Percentiles rank a stretch among this genome's conserved stretches.
Evolutionary conservation across 2,329 filamentous ascomycete genomes (phyloP).

Genomic region (Trichoderma brevicompactum): DNA sequence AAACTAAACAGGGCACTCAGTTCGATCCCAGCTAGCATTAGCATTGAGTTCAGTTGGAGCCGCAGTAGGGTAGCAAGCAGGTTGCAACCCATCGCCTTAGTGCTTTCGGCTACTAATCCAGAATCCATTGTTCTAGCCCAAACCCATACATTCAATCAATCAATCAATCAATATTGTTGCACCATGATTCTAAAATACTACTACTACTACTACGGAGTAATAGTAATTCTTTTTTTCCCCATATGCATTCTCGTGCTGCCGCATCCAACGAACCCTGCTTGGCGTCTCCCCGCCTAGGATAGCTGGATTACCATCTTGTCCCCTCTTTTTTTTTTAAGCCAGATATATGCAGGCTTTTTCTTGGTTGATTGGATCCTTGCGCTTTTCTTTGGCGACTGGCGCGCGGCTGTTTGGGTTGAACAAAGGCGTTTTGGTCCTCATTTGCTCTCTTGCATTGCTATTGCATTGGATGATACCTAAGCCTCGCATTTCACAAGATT

Average conservation of each 20-base stretch:
- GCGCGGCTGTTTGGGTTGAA: constrained; percentile 17
- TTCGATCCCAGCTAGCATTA: neutral
- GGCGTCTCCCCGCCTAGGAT: too few relatives aligned
- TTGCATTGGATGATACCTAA: too few relatives aligned
- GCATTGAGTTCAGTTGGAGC: constrained; percentile 15
- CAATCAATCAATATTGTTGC: too few relatives aligned
- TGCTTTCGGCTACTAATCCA: neutral
- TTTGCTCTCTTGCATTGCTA: too few relatives aligned
- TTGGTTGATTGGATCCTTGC: neutral
- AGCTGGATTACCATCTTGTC: too few relatives aligned
- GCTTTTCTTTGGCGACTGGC: constrained; percentile 16
- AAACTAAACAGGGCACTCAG: too few relatives aligned
- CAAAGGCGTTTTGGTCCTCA: neutral
- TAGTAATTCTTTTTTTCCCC: too few relatives aligned
- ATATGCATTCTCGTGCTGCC: too few relatives aligned
- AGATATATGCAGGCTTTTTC: neutral
- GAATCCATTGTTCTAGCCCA: neutral
- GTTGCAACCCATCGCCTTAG: neutral
- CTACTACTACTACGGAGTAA: too few relatives aligned
- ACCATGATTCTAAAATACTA: too few relatives aligned
- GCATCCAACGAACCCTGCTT: too few relatives aligned
- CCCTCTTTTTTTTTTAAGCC: too few relatives aligned
- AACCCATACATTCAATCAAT: neutral
- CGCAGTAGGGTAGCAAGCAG: neutral
- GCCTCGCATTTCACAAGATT: neutral